Evolutionary conservation across 768 basidiomycete species (phyloP), one percentile per base, ranked within the genome.

Genomic region (Boletus pseudopeckii): DNA sequence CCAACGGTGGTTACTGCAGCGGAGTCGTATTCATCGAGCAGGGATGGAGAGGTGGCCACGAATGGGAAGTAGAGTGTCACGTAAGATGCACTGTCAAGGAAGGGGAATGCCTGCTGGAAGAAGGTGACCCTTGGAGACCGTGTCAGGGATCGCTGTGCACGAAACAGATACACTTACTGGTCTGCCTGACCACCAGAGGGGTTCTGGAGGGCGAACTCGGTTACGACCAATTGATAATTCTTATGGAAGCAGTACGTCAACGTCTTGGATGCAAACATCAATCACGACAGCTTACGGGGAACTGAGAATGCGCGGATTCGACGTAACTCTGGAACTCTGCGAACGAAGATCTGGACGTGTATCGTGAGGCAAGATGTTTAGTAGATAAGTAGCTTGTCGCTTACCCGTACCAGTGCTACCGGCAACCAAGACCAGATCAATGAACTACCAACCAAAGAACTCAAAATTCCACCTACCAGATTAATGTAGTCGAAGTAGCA

Each of bases 401-500:
- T 20, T 50, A 69, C 67, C 67, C 67, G 7, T 64, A 69, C 67
- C 69, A 68, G 36, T 68, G 67, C 67, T 68, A 30, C 2, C 20
- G 20, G 4, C 2, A 33, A 22, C n/a, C 9, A 6, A 28, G 26
- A 5, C 1, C 30, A 24, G 8, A 36, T 43, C 26, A 39, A 22
- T 42, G 6, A 40, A 6, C 26, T 10, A 44, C 10, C 1, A 0
- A 26, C 2, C 32, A 38, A 15, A 36, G 5, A 47, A 48, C 5
- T 9, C n/a, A 7, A 7, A 22, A 10, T 8, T 38, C 4, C 3
- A 57, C 69, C 5, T 15, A 71, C 71, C 33, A 71, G 15, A 57
- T 74, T 75, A 11, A 74, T 63, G 52, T 69, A 72, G 43, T 74
- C 70, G 36, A 64, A 70, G 54, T 63, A 63, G 55, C 73, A 74